phyloP scores from a whole-genome alignment of 2,329 filamentous ascomycete species.

The Cercospora zeina region DNA sequence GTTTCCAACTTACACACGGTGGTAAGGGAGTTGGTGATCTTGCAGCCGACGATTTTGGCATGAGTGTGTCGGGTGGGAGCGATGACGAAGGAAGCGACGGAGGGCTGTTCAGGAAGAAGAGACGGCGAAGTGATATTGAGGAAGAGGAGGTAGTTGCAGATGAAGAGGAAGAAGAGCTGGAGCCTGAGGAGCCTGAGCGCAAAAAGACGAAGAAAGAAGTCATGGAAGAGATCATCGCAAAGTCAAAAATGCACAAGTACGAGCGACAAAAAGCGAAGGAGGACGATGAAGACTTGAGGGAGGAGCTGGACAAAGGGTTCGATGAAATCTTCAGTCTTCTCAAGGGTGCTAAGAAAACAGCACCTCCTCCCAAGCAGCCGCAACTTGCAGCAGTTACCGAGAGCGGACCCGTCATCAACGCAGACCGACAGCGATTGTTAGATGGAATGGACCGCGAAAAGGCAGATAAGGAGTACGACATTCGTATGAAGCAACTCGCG shows the following conservation, averaged over 20 bases:
- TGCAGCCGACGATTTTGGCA: conserved; percentile 67
- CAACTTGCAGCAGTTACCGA: conserved; percentile 38
- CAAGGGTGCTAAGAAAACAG: conserved; percentile 54
- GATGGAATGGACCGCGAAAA: conserved; percentile 63
- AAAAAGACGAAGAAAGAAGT: conserved; percentile 97
- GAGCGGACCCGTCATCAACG: conserved; percentile 54
- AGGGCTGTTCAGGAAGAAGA: conserved; percentile 45
- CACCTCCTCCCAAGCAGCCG: conserved; percentile 32
- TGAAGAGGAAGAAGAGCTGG: conserved; percentile 52
- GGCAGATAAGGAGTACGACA: conserved; percentile 85
- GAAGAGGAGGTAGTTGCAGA: conserved; percentile 56
- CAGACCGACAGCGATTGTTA: conserved; percentile 62
- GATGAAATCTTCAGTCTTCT: conserved; percentile 73
- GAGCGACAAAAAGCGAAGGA: conserved; percentile 91
- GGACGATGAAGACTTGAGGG: conserved; percentile 83
- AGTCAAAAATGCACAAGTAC: conserved; percentile 93
- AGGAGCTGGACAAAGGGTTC: conserved; percentile 81
- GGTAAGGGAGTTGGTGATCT: conserved; percentile 70
- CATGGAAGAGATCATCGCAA: conserved; percentile 96
- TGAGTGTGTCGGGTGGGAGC: conserved; percentile 44
- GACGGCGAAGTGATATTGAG: conserved; percentile 55
- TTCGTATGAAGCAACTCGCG: conserved; percentile 76
- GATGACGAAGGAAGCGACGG: conserved; percentile 39
- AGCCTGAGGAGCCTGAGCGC: conserved; percentile 65
- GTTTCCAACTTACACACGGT: conserved; percentile 70